Percentiles rank a stretch among this genome's conserved stretches.
phyloP scores from a whole-genome alignment of 352 stramenopile species.

The Achlya hypogyna region DNA sequence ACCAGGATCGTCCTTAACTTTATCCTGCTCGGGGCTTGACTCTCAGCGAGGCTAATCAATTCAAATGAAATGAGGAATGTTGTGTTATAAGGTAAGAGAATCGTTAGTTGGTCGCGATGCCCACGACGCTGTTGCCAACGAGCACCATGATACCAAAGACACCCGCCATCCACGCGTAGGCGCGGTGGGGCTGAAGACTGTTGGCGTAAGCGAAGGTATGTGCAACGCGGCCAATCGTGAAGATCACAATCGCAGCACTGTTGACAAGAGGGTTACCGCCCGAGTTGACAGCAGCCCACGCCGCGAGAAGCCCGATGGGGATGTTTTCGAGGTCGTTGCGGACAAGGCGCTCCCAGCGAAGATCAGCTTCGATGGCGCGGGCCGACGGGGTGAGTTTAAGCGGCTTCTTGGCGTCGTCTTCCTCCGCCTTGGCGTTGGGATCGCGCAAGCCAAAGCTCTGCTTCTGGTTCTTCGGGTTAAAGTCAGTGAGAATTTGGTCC shows the following conservation, averaged over 20 bases:
- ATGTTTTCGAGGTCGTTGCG: constrained; percentile 55
- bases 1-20: no score
- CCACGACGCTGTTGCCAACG: background rate
- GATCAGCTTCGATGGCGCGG: constrained; percentile 12
- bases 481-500: constrained; percentile 29
- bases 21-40: no score
- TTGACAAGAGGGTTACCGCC: constrained; percentile 27
- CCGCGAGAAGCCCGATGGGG: constrained; percentile 40
- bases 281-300: constrained; percentile 31
- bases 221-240: constrained; percentile 31
- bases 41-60: no score
- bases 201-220: constrained; percentile 43
- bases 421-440: constrained; percentile 13
- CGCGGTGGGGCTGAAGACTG: constrained; percentile 33
- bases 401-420: constrained; percentile 25
- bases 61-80: no score
- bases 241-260: constrained; percentile 28
- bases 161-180: background rate
- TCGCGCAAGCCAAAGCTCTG: constrained; percentile 29
- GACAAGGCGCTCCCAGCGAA: constrained; percentile 44
- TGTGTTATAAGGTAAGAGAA: no score
- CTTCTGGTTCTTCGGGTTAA: constrained; percentile 27
- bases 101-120: no score
- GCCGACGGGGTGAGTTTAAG: constrained; percentile 15
- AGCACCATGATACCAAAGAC: background rate